A percentile compares a stretch with the other conserved stretches of the same genome.
phyloP scores from a whole-genome alignment of 2,329 filamentous ascomycete genomes.

The Huntiella decipiens region DNA sequence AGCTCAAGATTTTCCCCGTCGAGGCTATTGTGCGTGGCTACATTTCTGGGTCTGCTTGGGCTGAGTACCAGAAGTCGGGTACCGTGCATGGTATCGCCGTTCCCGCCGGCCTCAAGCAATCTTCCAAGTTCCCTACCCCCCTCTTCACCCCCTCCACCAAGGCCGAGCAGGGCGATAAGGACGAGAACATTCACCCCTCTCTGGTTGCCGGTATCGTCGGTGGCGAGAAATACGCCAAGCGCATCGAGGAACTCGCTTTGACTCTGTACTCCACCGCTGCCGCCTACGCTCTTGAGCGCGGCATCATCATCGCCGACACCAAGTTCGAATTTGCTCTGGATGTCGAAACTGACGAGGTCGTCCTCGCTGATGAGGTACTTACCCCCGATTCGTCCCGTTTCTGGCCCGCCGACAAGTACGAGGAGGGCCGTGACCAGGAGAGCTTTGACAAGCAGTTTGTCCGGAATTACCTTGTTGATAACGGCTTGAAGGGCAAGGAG shows the following conservation, averaged over 20 bases:
- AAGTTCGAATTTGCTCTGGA: slow-evolving; percentile 33
- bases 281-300: slow-evolving; percentile 33
- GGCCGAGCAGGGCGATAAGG: slow-evolving; percentile 56
- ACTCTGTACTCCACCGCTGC: slow-evolving; percentile 27
- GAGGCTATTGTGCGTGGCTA: slow-evolving; percentile 77
- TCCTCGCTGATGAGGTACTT: slow-evolving; percentile 57
- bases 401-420: slow-evolving; percentile 51
- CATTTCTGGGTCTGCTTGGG: slow-evolving; percentile 70
- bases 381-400: slow-evolving; percentile 74
- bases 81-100: slow-evolving; percentile 65
- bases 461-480: slow-evolving; percentile 58
- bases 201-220: slow-evolving; percentile 33
- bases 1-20: slow-evolving; percentile 55
- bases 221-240: slow-evolving; percentile 17
- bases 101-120: slow-evolving; percentile 38
- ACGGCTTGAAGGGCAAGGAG: slow-evolving; percentile 33
- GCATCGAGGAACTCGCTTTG: slow-evolving; percentile 18
- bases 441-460: slow-evolving; percentile 82
- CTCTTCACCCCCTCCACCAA: slow-evolving; percentile 69
- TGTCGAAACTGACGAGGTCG: slow-evolving; percentile 16
- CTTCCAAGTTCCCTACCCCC: slow-evolving; percentile 38
- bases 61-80: slow-evolving; percentile 50
- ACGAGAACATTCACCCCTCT: slow-evolving; percentile 69
- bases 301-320: slow-evolving; percentile 25
- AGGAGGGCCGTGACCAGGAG: slow-evolving; percentile 53